phyloP scores from a whole-genome alignment of 805 yeast genomes.

The Candida suzukii region DNA sequence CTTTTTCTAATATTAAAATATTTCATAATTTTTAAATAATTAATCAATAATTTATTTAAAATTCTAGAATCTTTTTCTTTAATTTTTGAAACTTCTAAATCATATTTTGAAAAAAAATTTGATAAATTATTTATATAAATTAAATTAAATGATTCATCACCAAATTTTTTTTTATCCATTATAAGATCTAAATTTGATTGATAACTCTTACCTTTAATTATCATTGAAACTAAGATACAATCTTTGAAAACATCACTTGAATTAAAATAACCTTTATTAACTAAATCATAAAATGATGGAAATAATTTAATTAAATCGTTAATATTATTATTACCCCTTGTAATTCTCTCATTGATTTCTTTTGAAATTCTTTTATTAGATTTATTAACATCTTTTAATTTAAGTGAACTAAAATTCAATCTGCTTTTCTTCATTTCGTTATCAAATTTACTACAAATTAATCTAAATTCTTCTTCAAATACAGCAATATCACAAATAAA shows the following conservation, averaged over 20 bases:
- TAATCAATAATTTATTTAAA: no score
- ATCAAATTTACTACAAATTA: background rate
- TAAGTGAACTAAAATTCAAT: background rate
- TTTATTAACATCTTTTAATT: background rate
- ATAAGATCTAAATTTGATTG: background rate
- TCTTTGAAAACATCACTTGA: background rate
- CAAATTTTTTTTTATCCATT: background rate
- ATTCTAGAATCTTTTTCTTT: no score
- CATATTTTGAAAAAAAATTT: no score
- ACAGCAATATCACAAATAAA: background rate
- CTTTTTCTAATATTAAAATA: no score
- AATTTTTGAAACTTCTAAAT: no score
- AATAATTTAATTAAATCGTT: no score
- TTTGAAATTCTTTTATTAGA: background rate
- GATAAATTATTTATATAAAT: background rate
- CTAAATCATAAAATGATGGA: background rate
- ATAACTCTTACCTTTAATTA: background rate
- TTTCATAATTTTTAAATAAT: no score
- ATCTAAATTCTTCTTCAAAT: background rate
- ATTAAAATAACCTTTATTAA: background rate
- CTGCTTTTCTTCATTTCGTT: background rate
- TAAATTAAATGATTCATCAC: background rate
- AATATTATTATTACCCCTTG: no score
- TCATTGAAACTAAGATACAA: background rate
- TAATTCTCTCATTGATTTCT: background rate